Percentiles rank a stretch among this genome's conserved stretches.
phyloP scores from a whole-genome alignment of 2,329 filamentous ascomycete species.

The Sporothrix humicola region DNA sequence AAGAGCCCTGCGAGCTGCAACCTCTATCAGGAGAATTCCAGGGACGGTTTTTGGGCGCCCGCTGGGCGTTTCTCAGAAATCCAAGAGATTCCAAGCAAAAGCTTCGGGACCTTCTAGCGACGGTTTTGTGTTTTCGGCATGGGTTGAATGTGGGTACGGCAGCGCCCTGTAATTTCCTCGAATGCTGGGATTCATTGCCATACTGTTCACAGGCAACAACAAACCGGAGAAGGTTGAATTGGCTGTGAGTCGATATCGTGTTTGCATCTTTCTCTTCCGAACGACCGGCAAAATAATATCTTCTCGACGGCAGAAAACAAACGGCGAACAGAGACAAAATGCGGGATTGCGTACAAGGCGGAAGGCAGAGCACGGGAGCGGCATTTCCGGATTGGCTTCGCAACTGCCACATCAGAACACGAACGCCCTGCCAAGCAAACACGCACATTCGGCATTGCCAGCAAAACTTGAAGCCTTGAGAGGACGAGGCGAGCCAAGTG shows the following conservation, averaged over 20 bases:
- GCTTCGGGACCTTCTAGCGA: background rate
- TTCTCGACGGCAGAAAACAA: background rate
- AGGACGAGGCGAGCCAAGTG: background rate
- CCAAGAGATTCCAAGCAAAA: background rate
- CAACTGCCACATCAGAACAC: background rate
- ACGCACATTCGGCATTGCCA: background rate
- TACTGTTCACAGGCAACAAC: background rate
- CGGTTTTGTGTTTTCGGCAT: background rate
- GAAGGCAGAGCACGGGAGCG: background rate
- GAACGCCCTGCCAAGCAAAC: background rate
- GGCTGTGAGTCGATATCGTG: no score
- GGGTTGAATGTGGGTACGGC: constrained; percentile 11
- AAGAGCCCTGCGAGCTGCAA: constrained; percentile 3
- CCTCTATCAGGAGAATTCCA: constrained; percentile 20
- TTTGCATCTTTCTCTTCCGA: no score
- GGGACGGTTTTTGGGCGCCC: background rate
- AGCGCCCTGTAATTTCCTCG: constrained; percentile 23
- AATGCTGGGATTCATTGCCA: background rate
- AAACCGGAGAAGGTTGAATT: background rate
- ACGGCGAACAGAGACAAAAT: background rate
- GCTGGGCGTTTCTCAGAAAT: background rate
- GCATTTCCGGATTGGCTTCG: background rate
- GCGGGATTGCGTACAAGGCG: background rate
- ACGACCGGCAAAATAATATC: background rate
- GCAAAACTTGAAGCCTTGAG: background rate